Evolutionary conservation across 352 stramenopile species (phyloP).

Genomic region (Phytophthora pluvialis): DNA sequence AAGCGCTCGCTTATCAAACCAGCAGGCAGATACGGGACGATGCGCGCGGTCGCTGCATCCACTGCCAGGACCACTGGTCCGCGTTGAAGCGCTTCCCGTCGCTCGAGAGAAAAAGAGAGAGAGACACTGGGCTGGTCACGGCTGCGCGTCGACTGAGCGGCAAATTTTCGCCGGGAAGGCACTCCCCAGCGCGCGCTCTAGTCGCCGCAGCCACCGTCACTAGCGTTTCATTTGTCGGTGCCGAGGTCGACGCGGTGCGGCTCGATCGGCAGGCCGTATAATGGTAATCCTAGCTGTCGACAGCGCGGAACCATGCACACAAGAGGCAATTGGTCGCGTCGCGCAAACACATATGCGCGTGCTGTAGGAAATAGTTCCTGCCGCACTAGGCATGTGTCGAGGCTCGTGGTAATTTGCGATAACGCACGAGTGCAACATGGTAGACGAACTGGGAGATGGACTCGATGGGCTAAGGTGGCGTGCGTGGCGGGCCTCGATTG

Average conservation of each 20-base stretch:
- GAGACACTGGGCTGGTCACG: background rate
- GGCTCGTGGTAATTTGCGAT: background rate
- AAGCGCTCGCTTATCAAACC: conserved; percentile 5
- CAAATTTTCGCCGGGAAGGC: conserved; percentile 19
- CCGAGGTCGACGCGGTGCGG: conserved; percentile 1
- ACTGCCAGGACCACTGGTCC: too few relatives aligned
- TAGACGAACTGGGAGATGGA: conserved; percentile 14
- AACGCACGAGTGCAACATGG: background rate
- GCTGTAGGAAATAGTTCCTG: too few relatives aligned
- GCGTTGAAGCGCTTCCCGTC: background rate
- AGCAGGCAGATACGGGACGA: conserved; percentile 10
- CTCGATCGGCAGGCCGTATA: background rate
- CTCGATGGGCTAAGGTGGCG: conserved; percentile 21
- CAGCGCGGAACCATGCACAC: too few relatives aligned
- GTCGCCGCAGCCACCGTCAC: too few relatives aligned
- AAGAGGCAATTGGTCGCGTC: background rate
- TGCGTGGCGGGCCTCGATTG: conserved; percentile 19
- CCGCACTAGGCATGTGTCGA: background rate
- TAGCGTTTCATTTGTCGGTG: background rate
- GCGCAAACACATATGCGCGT: background rate
- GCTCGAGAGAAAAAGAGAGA: background rate
- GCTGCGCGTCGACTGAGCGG: conserved; percentile 16
- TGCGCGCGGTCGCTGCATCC: background rate
- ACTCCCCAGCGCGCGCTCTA: background rate
- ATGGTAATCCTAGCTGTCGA: too few relatives aligned